Evolutionary conservation across 1,139 yeast species (phyloP), one percentile per base, ranked within the genome.

Genomic region (Suhomyces wounanorum): DNA sequence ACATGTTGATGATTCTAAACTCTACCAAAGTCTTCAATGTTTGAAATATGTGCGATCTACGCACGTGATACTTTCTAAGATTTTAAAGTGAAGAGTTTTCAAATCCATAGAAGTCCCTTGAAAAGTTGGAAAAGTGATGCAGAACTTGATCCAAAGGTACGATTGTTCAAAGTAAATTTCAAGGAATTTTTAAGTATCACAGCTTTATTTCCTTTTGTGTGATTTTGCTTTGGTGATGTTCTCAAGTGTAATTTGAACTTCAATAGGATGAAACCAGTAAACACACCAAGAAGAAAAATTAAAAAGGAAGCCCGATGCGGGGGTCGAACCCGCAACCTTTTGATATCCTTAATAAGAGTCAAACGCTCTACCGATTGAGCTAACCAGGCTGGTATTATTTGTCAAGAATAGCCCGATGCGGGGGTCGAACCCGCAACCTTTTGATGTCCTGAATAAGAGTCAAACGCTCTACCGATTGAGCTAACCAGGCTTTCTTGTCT

Each of bases 261-360:
- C n/a, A 13, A 28, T 4, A 28, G 9, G 31, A 8, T 28, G 4
- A n/a, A n/a, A n/a, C n/a, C n/a, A 21, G 6, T 28, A 4, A 28
- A 13, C 11, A 28, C 31, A 4, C 3, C 11, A 3, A 28, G 31
- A 13, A 5, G 8, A 28, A 10, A 10, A 10, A 8, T 13, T 11
- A 45, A 45, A 49, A 49, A 33, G 10, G 10, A 47, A 70, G 74
- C 76, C 75, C 77, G 65, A 72, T 71, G 76, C 77, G 77, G 77
- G 77, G 75, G 72, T 72, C 77, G 76, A 72, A 72, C 77, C 76
- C 76, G 77, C 75, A 71, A 68, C 77, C 77, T 72, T 72, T 70
- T 70, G 76, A 72, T 67, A 38, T 49, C 57, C 36, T 43, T 9
- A 17, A 18, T 54, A 54, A 54, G 56, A 54, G 57, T 53, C 60